Base-by-base conservation (phyloP, 140 eudicot genomes). In the Flaveria floridana region DNA sequence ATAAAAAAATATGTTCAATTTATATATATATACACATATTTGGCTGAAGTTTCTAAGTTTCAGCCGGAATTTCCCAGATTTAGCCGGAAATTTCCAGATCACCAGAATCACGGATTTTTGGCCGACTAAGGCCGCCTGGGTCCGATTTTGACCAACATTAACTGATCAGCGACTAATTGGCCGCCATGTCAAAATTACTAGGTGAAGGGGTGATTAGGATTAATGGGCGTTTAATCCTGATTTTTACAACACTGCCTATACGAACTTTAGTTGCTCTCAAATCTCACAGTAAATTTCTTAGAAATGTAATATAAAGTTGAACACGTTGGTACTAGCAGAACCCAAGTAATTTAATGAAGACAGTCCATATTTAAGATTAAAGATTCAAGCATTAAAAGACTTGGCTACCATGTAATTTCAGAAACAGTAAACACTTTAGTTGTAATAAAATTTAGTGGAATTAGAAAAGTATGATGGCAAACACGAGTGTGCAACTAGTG, bases 251-350 rank as follows among this genome's bases (percentile, higher is more conserved):
- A 25, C 28, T 25, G 28, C 56, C 63, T 47, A 9, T 51, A 69
- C 48, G 46, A 70, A 63, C 26, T 25, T 51, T 70, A 26, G 63
- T 70, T 70, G 34, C 72, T 23, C 61, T 26, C 63, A 28, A 47
- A 0, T 30, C 6, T 30, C 37, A 62, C 39, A 44, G 34, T n/a
- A 2, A 25, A 28, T 47, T 44, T 74, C 8, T 26, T 62, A 15
- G 20, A 9, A 30, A 44, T 57, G n/a, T 61, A 58, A 73, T 23
- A 58, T 9, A 16, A 41, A 28, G 48, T 46, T 20, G 18, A 9
- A 61, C 57, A 37, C 55, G 39, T 13, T 56, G 10, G 7, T 20
- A 19, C n/a, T 57, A 44, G 76, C 21, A 44, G 21, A 73, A 39
- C 61, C 25, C 42, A 37, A 19, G 14, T 73, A 58, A 72, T 55